phyloP scores from a whole-genome alignment of 164 flowering plant species.

The Euptelea pleiosperma region DNA sequence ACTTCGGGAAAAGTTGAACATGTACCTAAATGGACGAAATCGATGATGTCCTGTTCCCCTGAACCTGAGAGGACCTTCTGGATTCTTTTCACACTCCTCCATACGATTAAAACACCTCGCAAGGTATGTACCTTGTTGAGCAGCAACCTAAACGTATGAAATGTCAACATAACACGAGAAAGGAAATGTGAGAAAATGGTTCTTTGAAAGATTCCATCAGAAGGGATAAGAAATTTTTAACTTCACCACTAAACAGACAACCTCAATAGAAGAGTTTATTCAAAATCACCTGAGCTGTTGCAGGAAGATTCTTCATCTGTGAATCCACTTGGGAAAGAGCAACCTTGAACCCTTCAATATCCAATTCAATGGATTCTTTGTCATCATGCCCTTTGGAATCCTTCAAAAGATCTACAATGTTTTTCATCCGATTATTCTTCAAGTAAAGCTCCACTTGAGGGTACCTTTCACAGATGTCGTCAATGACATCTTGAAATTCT shows the following conservation, averaged over 20 bases:
- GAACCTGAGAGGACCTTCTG: conserved; percentile 79
- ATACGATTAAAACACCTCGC: conserved; percentile 76
- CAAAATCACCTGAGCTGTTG: conserved; percentile 86
- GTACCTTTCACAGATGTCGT: conserved; percentile 72
- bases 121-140: conserved; percentile 90
- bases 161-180: conserved; percentile 8
- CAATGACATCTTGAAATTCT: conserved; percentile 64
- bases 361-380: conserved; percentile 42
- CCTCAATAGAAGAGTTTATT: background rate
- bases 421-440: conserved; percentile 55
- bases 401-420: conserved; percentile 49
- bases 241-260: background rate
- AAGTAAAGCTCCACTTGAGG: conserved; percentile 81
- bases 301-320: conserved; percentile 85
- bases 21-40: conserved; percentile 79
- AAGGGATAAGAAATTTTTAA: background rate
- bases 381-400: conserved; percentile 47
- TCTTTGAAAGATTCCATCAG: background rate
- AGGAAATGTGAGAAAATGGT: background rate
- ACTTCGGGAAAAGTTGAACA: background rate
- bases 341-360: conserved; percentile 70
- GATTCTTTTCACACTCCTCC: conserved; percentile 47
- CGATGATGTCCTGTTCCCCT: conserved; percentile 65
- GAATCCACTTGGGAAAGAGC: conserved; percentile 80
- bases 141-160: conserved; percentile 94